Evolutionary conservation across 352 stramenopile species (phyloP).

Genomic region (Globisporangium megalacanthum): DNA sequence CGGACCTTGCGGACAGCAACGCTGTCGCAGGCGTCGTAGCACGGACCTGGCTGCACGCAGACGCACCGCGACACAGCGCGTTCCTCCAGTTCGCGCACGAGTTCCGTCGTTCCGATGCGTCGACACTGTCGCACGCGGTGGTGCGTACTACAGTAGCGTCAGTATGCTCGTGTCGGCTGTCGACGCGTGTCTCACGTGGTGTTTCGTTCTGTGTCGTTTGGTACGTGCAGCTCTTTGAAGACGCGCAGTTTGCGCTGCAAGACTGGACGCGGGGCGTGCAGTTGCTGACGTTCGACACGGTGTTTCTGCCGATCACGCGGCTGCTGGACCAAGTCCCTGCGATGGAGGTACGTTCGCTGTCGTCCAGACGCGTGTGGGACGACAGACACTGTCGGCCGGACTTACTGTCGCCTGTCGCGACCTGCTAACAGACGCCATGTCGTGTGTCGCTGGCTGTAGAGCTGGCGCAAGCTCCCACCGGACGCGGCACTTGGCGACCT

Average conservation of each 20-base stretch:
- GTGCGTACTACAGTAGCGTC: conserved; percentile 3
- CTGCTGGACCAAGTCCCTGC: conserved; percentile 40
- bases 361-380: not conserved
- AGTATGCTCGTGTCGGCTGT: too few species aligned
- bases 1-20: conserved; percentile 31
- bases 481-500: conserved; percentile 46
- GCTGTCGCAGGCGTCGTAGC: conserved; percentile 33
- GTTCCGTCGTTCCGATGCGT: conserved; percentile 5
- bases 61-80: conserved; percentile 27
- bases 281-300: conserved; percentile 65
- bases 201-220: too few species aligned
- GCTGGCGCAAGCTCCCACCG: conserved; percentile 36
- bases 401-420: conserved; percentile 1
- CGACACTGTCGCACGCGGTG: conserved; percentile 15
- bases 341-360: conserved; percentile 29
- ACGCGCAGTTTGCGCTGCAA: conserved; percentile 34
- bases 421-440: not conserved
- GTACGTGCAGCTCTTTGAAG: conserved; percentile 34
- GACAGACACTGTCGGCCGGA: too few species aligned
- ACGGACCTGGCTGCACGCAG: conserved; percentile 48
- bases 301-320: conserved; percentile 54
- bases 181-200: too few species aligned
- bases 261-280: conserved; percentile 54
- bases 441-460: conserved; percentile 18
- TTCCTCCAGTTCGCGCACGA: conserved; percentile 55